Conservation (phyloP, 805 yeast species). For the Cephaloascus albidus region DNA sequence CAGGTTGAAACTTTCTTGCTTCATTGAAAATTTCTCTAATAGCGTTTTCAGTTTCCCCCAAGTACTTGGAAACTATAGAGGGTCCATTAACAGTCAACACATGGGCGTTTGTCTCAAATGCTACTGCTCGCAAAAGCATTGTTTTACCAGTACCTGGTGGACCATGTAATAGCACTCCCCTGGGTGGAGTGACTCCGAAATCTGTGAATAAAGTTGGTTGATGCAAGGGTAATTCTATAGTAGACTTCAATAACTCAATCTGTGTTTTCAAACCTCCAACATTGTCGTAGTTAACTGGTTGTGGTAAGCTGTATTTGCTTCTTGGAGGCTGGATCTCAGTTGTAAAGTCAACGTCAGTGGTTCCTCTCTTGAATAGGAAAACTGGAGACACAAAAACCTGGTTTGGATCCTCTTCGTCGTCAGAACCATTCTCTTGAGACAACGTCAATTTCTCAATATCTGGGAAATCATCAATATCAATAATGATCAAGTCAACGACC, state of each 20-base stretch:
- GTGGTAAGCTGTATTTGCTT: slow-evolving; percentile 35
- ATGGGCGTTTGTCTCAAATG: slow-evolving; percentile 73
- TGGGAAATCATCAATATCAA: slow-evolving; percentile 23
- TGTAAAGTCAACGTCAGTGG: slow-evolving; percentile 2
- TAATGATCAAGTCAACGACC: slow-evolving; percentile 12
- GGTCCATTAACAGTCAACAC: slow-evolving; percentile 84
- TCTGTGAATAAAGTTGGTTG: slow-evolving; percentile 68
- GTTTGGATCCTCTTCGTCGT: slow-evolving; percentile 5
- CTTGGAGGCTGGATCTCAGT: slow-evolving; percentile 11
- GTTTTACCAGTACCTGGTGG: slow-evolving; percentile 98
- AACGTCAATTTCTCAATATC: slow-evolving; percentile 28
- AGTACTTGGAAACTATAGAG: slow-evolving; percentile 81
- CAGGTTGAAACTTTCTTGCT: slow-evolving; percentile 79
- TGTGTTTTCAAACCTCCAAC: slow-evolving; percentile 77
- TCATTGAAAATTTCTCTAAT: slow-evolving; percentile 78
- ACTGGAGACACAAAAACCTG: slow-evolving; percentile 35
- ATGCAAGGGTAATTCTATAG: slow-evolving; percentile 73
- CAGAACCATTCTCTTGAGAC: slow-evolving; percentile 11
- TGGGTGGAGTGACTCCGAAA: slow-evolving; percentile 86
- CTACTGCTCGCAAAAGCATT: slow-evolving; percentile 74
- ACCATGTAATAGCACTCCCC: slow-evolving; percentile 90
- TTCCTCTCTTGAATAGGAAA: slow-evolving; percentile 29
- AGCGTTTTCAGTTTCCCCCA: slow-evolving; percentile 89
- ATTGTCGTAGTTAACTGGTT: slow-evolving; percentile 32
- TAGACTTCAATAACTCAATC: slow-evolving; percentile 48